Base-by-base conservation (phyloP, 371 early-diverging fungal genomes). In the Dinochytrium kinnereticum region DNA sequence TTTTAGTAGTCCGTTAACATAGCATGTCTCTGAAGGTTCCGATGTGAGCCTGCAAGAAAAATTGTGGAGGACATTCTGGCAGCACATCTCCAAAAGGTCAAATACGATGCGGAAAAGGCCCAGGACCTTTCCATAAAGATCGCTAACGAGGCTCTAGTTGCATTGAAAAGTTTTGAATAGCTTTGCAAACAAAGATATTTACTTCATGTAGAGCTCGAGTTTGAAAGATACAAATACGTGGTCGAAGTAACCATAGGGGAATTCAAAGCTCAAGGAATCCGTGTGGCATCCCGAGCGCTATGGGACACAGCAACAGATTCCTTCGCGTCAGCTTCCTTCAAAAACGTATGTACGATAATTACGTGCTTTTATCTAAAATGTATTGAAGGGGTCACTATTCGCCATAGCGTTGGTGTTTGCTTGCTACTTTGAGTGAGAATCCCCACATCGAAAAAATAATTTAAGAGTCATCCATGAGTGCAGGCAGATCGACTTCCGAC, bases 251-350 rank as follows among this genome's bases (percentile, higher is more conserved):
- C 79, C 1, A 81, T 87, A 28, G 84, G 84, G 17, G 88, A 87
- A 65, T 85, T 85, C 68, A 84, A 85, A 59, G 87, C 86, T 0
- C 88, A 88, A 68, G 87, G 88, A n/a, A 82, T 88, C 40, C 75
- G 81, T 10, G 78, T 81, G 5, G 81, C 85, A 5, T 82, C 83
- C 13, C 59, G 88, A 13, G 75, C 79, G 1, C 69, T 88, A 2
- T 86, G 86, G 87, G 87, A 88, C 59, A 82, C 86, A 0, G 74
- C 78, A 3, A 85, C 86, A 1, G 86, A 86, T 68, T 76, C 84
- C 30, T 82, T 78, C 59, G 79, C 85, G 0, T 82, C 86, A 24
- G 81, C 85, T 0, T 81, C 81, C 1, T 88, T 81, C 82, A 76
- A 76, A 40, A 84, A 88, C 57, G 87, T 87, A 76, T 73, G 76